Evolutionary conservation across 2,329 filamentous ascomycete species (phyloP).

Genomic region (Microdochium trichocladiopsis): DNA sequence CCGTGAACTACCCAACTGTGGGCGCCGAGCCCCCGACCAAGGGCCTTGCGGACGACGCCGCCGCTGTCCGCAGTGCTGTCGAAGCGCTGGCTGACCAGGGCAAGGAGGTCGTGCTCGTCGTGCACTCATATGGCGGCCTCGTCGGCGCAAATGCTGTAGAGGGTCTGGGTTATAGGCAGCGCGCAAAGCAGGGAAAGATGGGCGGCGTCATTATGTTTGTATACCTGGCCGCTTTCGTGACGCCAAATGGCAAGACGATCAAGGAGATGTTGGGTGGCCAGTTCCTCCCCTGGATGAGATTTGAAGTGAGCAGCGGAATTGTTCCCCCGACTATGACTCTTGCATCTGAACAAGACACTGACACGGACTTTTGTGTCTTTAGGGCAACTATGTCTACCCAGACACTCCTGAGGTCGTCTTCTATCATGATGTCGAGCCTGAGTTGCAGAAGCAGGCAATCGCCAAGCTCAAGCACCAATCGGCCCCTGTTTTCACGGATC

Average conservation of each 20-base stretch:
- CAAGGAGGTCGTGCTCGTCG: conserved; percentile 22
- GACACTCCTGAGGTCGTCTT: conserved; percentile 8
- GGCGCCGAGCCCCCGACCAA: conserved; percentile 16
- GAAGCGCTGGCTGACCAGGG: conserved; percentile 12
- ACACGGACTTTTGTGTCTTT: not conserved
- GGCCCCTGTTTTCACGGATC: conserved; percentile 8
- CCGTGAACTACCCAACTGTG: conserved; percentile 20
- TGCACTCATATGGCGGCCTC: conserved; percentile 25
- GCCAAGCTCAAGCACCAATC: conserved; percentile 9
- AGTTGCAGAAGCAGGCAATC: conserved; percentile 5
- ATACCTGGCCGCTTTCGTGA: conserved; percentile 18
- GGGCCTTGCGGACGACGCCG: conserved; percentile 17
- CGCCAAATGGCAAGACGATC: conserved; percentile 11
- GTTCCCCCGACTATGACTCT: not conserved
- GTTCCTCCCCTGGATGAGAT: conserved; percentile 14
- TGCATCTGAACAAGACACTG: not conserved
- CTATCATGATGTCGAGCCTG: conserved; percentile 11
- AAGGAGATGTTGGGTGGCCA: conserved; percentile 12
- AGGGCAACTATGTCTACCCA: conserved; percentile 7
- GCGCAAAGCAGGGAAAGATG: conserved; percentile 18
- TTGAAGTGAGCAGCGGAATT: conserved; percentile 1
- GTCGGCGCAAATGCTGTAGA: conserved; percentile 11
- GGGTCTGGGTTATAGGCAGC: conserved; percentile 19
- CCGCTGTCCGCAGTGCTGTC: conserved; percentile 14
- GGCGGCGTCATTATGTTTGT: conserved; percentile 24